Base-by-base conservation (phyloP, 306 rosid genomes). In the Castanopsis chinensis region DNA sequence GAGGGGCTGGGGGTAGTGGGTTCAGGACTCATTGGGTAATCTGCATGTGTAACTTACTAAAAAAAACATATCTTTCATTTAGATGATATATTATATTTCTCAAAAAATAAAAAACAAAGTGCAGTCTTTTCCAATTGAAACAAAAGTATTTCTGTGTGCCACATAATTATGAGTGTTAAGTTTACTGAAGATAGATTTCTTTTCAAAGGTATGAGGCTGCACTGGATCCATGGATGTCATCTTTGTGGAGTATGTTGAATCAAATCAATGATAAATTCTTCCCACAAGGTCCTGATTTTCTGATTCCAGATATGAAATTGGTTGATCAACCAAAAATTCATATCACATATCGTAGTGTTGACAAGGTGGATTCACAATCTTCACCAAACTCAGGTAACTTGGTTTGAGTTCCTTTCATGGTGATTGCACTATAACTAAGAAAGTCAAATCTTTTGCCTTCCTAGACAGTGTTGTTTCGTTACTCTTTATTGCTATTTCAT, bases 141-240 rank as follows among this genome's bases (percentile, higher is more conserved):
- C 13, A 61, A 61, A 61, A 21, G 14, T 25, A 61, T 21, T 6
- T 18, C 5, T 68, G 61, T 43, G 4, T n/a, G 4, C 52, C 49
- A 33, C 11, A 23, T 67, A 65, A 49, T 27, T 73, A 53, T 69
- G 77, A 70, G 57, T 76, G 21, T 43, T 45, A 18, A 18, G 43
- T 21, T 57, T 83, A 63, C 76, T 77, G 64, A 53, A 76, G 51
- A 60, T 78, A 55, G 81, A 54, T 75, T 55, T 72, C 51, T 56
- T 18, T 83, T 74, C 72, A 68, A 70, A 92, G 99, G 81, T 94
- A 91, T 73, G 99, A 94, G 86, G 99, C 92, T 83, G 92, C 93
- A 76, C 91, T 94, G 80, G 99, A 94, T 90, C 91, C 95, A 35
- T 94, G 99, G 97, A 86, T 92, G 91, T 71, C 86, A 81, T 91